Conservation (phyloP, 2,329 filamentous ascomycete genomes). For the Botrytis fabae region DNA sequence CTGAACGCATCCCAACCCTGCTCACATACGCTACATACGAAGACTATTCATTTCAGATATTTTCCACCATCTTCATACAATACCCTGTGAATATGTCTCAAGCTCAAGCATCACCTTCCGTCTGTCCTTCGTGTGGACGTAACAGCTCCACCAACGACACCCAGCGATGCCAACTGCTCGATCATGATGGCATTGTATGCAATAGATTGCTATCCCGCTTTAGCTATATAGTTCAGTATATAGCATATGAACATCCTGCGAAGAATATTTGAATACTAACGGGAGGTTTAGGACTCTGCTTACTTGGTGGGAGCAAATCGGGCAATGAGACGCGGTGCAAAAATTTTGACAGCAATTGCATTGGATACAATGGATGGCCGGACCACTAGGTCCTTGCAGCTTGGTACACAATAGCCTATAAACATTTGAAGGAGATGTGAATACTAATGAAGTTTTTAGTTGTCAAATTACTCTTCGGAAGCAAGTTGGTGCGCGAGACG, state of each 20-base stretch:
- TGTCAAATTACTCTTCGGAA: not conserved
- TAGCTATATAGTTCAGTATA: not conserved
- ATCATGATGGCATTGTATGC: not conserved
- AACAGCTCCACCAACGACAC: accelerated
- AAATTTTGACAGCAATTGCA: not conserved
- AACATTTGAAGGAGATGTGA: accelerated
- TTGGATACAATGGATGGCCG: not conserved
- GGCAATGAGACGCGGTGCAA: not conserved
- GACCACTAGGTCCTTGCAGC: not conserved
- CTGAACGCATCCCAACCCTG: not conserved
- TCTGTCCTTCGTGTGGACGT: accelerated
- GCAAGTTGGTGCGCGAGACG: not conserved
- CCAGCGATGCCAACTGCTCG: not conserved
- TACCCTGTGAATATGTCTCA: accelerated
- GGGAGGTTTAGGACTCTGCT: not conserved
- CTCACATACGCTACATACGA: too few relatives aligned
- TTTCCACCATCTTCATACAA: too few relatives aligned
- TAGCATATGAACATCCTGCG: too few relatives aligned
- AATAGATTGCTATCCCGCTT: accelerated
- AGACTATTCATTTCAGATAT: too few relatives aligned
- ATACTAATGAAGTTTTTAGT: not conserved
- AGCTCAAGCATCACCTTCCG: too few relatives aligned
- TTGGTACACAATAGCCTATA: not conserved
- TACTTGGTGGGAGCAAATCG: not conserved
- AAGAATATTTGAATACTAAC: not conserved